Evolutionary conservation across 2,329 filamentous ascomycete species (phyloP), one percentile per base, ranked within the genome.

Genomic region (Exophiala xenobiotica): DNA sequence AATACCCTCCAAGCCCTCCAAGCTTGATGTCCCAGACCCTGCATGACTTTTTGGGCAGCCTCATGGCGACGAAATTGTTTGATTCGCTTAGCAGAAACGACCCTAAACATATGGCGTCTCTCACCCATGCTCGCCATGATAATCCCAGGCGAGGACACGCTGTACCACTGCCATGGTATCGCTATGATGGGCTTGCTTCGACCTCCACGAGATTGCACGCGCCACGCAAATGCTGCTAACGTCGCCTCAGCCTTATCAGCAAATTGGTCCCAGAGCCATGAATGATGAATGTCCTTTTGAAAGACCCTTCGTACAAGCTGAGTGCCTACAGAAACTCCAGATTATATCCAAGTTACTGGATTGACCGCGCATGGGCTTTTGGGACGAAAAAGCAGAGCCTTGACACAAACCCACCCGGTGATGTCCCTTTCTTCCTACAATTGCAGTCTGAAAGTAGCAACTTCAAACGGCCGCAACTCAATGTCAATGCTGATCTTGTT

Each of bases 381-480:
- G n/a, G n/a, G n/a, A n/a, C n/a, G n/a, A n/a, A n/a, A n/a, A n/a
- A n/a, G n/a, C n/a, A n/a, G n/a, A n/a, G n/a, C n/a, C n/a, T n/a
- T n/a, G n/a, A n/a, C n/a, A n/a, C n/a, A n/a, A n/a, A n/a, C n/a
- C n/a, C n/a, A n/a, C n/a, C n/a, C n/a, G n/a, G n/a, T n/a, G n/a
- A n/a, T n/a, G n/a, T n/a, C n/a, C n/a, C n/a, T n/a, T n/a, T n/a
- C 12, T 29, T 23, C 38, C 42, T 63, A 79, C 57, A 82, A 64
- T 63, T 80, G 77, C 61, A 92, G 72, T 65, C 86, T 82, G 68
- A 81, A 93, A 1, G 88, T 93, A 16, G 85, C 88, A 52, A 96
- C 87, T 75, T 96, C 90, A 69, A 95, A 96, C 16, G 89, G 81
- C 61, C 87, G 78, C 60, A 96, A 66, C 46, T 80, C 78, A 61